phyloP scores from a whole-genome alignment of 78 protist genomes.

The Ministeria vibrans region DNA sequence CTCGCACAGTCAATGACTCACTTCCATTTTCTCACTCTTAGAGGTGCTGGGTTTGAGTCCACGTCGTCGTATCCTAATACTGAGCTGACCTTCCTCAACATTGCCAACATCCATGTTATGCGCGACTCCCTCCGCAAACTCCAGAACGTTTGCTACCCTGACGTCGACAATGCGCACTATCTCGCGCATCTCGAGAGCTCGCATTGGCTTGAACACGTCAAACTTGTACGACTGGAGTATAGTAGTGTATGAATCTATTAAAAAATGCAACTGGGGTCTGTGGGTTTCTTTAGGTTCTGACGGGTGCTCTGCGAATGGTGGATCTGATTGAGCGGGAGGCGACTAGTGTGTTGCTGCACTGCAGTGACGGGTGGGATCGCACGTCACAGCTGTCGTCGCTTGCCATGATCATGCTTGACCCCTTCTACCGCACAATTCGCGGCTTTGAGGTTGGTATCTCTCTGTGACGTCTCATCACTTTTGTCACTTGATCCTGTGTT shows the following conservation, averaged over 20 bases:
- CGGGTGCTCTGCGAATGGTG: too few relatives aligned
- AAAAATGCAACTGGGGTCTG: too few relatives aligned
- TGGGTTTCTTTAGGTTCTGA: too few relatives aligned
- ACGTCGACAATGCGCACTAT: not conserved
- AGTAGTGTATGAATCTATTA: too few relatives aligned
- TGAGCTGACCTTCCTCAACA: constrained; percentile 28
- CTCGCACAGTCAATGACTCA: too few relatives aligned
- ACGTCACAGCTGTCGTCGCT: constrained; percentile 77
- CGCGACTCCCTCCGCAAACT: constrained; percentile 25
- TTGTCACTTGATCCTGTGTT: not conserved
- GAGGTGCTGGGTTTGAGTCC: constrained; percentile 37
- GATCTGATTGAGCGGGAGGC: constrained; percentile 1
- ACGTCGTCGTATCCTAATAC: not conserved
- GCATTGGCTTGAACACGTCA: not conserved
- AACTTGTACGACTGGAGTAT: not conserved
- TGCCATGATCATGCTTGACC: constrained; percentile 70
- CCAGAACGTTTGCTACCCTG: not conserved
- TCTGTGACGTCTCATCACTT: too few relatives aligned
- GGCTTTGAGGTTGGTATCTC: constrained; percentile 70
- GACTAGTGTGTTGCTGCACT: constrained; percentile 65
- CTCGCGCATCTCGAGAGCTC: not conserved
- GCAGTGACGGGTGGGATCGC: constrained; percentile 97
- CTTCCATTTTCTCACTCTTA: too few relatives aligned
- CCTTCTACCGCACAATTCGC: constrained; percentile 76
- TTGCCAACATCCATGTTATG: constrained; percentile 84